These are phyloP conservation scores for Plasmodium berghei DNA, from an alignment of 169 alveolate species.

Conservation along the genomic window DNA sequence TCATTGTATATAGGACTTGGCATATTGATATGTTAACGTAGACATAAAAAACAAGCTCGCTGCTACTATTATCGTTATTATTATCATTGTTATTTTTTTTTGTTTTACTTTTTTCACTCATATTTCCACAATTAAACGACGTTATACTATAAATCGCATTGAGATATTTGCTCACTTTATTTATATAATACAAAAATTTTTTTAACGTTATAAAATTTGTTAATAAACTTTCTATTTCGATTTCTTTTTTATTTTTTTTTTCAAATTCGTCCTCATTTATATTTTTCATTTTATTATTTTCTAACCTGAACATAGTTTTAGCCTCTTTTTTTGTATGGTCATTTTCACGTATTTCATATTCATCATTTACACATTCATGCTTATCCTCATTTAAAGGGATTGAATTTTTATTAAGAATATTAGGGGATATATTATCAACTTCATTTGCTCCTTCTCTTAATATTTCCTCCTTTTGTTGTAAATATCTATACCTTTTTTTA, in stretches of 20 bases:
- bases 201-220: slow-evolving; percentile 7
- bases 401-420: too few relatives aligned
- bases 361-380: not conserved
- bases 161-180: slow-evolving; percentile 25
- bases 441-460: not conserved
- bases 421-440: not conserved
- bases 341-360: not conserved
- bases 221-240: not conserved
- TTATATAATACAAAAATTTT: slow-evolving; percentile 49
- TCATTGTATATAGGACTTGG: slow-evolving; percentile 35
- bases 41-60: not conserved
- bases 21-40: slow-evolving; percentile 20
- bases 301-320: too few relatives aligned
- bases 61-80: not conserved
- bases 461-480: not conserved
- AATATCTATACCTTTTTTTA: slow-evolving; percentile 31
- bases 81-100: not conserved
- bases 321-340: not conserved
- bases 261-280: not conserved
- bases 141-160: not conserved
- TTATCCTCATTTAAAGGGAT: too few relatives aligned
- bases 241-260: slow-evolving; percentile 1
- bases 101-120: not conserved
- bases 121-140: not conserved
- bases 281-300: not conserved